A percentile compares a stretch with the other conserved stretches of the same genome.
Evolutionary conservation across 768 basidiomycete species (phyloP).

Genomic region (Naganishia friedmannii): DNA sequence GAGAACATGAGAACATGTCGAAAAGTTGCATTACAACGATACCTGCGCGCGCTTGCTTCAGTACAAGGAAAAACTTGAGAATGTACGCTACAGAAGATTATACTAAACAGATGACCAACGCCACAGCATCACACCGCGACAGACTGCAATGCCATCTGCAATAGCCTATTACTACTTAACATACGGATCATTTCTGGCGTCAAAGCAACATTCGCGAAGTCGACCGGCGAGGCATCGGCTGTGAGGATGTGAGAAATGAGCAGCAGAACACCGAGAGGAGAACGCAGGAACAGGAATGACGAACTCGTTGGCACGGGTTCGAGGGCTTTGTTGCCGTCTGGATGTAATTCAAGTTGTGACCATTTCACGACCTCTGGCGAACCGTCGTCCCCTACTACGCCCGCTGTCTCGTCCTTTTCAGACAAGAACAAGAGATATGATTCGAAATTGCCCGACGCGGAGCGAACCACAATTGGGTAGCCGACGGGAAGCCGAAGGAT

Average conservation of each 20-base stretch:
- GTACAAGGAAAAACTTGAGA: neutral
- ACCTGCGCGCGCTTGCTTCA: neutral
- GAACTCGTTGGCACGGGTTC: constrained; percentile 1
- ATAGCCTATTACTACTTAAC: constrained; percentile 18
- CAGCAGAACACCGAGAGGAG: neutral
- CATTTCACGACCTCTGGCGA: constrained; percentile 18
- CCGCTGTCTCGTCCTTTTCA: constrained; percentile 67
- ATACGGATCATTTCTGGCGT: constrained; percentile 27
- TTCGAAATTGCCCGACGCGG: constrained; percentile 79
- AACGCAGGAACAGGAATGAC: neutral
- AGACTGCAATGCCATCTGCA: constrained; percentile 15
- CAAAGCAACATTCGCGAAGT: constrained; percentile 25
- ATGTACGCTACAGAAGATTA: neutral
- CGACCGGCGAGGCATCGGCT: constrained; percentile 12
- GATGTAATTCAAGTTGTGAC: constrained; percentile 10
- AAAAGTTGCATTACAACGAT: too few relatives aligned
- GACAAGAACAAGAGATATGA: constrained; percentile 72
- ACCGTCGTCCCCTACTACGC: constrained; percentile 65
- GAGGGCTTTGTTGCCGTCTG: neutral
- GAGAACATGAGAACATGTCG: too few relatives aligned
- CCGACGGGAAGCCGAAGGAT: constrained; percentile 53
- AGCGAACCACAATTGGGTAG: constrained; percentile 77
- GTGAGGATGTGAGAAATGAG: neutral
- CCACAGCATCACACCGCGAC: neutral
- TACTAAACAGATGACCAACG: neutral